Conservation (phyloP, 2,329 filamentous ascomycete species). For the Penicillium janthinellum region DNA sequence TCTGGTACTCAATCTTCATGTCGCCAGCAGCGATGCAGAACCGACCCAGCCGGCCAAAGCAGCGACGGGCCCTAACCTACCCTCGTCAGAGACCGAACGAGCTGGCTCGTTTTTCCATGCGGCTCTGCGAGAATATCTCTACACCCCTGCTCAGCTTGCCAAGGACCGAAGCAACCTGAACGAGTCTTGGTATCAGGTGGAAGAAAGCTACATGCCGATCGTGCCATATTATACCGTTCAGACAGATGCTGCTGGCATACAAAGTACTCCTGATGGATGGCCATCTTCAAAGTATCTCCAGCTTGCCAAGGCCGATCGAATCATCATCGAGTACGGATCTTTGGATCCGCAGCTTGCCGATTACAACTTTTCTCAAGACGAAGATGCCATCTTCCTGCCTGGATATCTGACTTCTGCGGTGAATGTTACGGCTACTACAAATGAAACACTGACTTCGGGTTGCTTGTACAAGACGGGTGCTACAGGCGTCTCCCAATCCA, state of each 20-base stretch:
- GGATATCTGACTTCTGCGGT: slow-evolving; percentile 47
- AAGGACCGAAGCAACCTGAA: slow-evolving; percentile 60
- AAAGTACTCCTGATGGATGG: slow-evolving; percentile 62
- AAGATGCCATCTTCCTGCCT: slow-evolving; percentile 53
- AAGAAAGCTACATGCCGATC: slow-evolving; percentile 48
- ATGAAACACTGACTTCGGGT: slow-evolving; percentile 51
- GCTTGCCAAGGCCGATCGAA: slow-evolving; percentile 54
- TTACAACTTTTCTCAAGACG: slow-evolving; percentile 59
- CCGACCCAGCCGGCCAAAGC: slow-evolving; percentile 47
- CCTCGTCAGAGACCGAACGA: slow-evolving; percentile 42
- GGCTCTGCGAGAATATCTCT: slow-evolving; percentile 55
- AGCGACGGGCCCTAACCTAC: slow-evolving; percentile 48
- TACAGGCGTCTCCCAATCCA: slow-evolving; percentile 45
- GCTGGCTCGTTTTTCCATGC: slow-evolving; percentile 52
- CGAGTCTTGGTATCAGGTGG: slow-evolving; percentile 57
- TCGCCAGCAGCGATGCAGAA: slow-evolving; percentile 48
- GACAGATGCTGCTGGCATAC: slow-evolving; percentile 35
- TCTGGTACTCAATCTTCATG: slow-evolving; percentile 62
- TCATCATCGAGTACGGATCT: slow-evolving; percentile 58
- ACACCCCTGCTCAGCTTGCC: slow-evolving; percentile 54
- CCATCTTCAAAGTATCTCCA: slow-evolving; percentile 63
- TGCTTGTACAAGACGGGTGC: slow-evolving; percentile 56
- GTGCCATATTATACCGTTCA: slow-evolving; percentile 55
- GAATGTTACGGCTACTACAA: slow-evolving; percentile 36
- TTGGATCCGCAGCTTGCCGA: slow-evolving; percentile 59